phyloP scores from a whole-genome alignment of 164 flowering plant genomes.

The Stephania yunnanensis region DNA sequence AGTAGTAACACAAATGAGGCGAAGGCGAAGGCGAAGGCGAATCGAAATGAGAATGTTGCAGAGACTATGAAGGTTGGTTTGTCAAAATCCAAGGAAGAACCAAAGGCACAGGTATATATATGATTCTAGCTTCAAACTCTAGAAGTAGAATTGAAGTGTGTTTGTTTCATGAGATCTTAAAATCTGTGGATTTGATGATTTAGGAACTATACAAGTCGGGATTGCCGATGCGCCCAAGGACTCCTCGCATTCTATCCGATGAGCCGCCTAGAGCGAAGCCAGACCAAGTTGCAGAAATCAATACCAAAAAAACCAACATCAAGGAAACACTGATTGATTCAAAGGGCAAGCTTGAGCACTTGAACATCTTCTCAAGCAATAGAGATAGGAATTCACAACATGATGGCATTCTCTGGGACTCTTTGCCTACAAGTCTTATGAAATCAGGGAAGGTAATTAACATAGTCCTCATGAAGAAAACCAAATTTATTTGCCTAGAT shows the following conservation, averaged over 20 bases:
- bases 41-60: slow-evolving; percentile 36
- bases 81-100: slow-evolving; percentile 41
- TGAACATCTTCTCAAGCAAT: slow-evolving; percentile 17
- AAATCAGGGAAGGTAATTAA: slow-evolving; percentile 66
- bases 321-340: slow-evolving; percentile 24
- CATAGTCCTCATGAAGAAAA: not conserved
- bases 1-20: not conserved
- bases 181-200: not conserved
- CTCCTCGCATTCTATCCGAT: slow-evolving; percentile 27
- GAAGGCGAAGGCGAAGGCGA: slow-evolving; percentile 23
- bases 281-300: slow-evolving; percentile 20
- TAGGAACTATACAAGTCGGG: slow-evolving; percentile 1
- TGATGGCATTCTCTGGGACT: slow-evolving; percentile 48
- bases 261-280: slow-evolving; percentile 22
- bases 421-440: slow-evolving; percentile 55
- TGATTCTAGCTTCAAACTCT: not conserved
- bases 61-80: slow-evolving; percentile 6
- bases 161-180: not conserved
- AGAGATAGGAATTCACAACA: slow-evolving; percentile 28
- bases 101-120: slow-evolving; percentile 60
- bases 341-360: slow-evolving; percentile 26
- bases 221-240: slow-evolving; percentile 37
- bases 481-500: too few relatives aligned
- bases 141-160: not conserved
- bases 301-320: slow-evolving; percentile 27